A percentile compares a stretch with the other conserved stretches of the same genome.
These are phyloP conservation scores for Persicaria maculosa DNA, from an alignment of 148 eudicot species.

Conservation along the genomic window DNA sequence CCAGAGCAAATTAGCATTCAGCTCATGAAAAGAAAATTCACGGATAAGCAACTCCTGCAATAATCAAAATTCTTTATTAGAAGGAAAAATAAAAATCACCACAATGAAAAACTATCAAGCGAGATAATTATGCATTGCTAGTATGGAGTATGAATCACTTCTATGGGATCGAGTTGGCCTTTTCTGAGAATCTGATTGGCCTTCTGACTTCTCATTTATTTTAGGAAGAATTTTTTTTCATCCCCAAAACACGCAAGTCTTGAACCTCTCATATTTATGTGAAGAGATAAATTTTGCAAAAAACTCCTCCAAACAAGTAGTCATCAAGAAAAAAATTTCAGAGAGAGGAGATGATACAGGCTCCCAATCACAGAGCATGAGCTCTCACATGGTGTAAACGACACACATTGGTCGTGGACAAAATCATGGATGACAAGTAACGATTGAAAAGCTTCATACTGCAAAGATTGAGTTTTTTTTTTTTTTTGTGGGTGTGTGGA, in stretches of 20 bases:
- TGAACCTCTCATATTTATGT: background rate
- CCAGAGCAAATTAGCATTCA: constrained; percentile 96
- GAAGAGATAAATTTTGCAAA: too few relatives aligned
- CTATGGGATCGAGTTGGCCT: background rate
- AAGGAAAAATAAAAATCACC: background rate
- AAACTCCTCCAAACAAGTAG: too few relatives aligned
- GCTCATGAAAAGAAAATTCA: constrained; percentile 89
- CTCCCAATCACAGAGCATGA: too few relatives aligned
- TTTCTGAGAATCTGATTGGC: background rate
- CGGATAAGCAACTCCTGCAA: constrained; percentile 77
- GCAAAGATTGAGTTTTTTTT: too few relatives aligned
- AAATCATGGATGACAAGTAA: too few relatives aligned
- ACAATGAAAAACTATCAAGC: background rate
- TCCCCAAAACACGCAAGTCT: background rate
- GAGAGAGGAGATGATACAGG: too few relatives aligned
- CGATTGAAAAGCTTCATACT: too few relatives aligned
- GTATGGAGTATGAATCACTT: background rate
- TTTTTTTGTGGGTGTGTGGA: too few relatives aligned
- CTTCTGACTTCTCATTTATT: background rate
- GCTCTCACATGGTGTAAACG: too few relatives aligned
- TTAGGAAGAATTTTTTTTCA: background rate
- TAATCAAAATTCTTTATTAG: background rate
- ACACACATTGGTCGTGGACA: too few relatives aligned
- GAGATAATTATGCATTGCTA: background rate
- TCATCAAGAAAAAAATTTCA: too few relatives aligned